Evolutionary conservation across 106 monocot species (phyloP).

Genomic region (Allium sativum): DNA sequence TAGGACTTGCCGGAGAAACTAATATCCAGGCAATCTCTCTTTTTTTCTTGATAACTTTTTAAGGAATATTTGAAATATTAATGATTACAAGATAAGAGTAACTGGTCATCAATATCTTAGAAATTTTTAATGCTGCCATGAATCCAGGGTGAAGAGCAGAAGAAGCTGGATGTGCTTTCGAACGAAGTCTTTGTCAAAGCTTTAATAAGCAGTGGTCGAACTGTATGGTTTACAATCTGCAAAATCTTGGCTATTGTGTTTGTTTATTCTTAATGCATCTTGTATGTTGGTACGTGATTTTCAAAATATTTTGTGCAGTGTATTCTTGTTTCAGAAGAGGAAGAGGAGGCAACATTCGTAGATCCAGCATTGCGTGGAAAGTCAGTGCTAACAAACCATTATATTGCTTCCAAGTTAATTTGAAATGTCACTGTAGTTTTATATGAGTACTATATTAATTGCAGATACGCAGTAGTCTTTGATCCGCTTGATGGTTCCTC

Average conservation of each 20-base stretch:
- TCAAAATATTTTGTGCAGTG: conserved; percentile 35
- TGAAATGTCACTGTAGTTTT: background rate
- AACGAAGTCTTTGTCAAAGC: conserved; percentile 98
- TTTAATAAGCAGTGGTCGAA: conserved; percentile 77
- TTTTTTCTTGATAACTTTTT: background rate
- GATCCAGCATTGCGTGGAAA: conserved; percentile 76
- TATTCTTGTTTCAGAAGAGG: conserved; percentile 95
- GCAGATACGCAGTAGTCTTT: conserved; percentile 94
- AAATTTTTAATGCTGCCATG: background rate
- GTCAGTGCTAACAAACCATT: conserved; percentile 20
- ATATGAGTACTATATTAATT: conserved; percentile 4
- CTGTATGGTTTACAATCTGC: conserved; percentile 30
- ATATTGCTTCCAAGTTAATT: background rate
- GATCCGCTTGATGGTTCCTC: conserved; percentile 98
- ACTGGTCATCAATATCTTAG: background rate
- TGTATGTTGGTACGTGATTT: background rate
- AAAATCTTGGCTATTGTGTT: background rate
- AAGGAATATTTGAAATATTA: background rate
- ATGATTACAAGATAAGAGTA: no score
- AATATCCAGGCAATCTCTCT: conserved; percentile 61
- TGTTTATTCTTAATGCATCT: background rate
- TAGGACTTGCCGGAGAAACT: conserved; percentile 88
- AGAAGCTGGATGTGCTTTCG: conserved; percentile 96
- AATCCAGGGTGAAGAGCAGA: conserved; percentile 92
- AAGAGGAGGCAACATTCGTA: conserved; percentile 90